These are phyloP conservation scores for Neurospora sp. DNA, from an alignment of 495 filamentous ascomycete species.

Conservation along the genomic window DNA sequence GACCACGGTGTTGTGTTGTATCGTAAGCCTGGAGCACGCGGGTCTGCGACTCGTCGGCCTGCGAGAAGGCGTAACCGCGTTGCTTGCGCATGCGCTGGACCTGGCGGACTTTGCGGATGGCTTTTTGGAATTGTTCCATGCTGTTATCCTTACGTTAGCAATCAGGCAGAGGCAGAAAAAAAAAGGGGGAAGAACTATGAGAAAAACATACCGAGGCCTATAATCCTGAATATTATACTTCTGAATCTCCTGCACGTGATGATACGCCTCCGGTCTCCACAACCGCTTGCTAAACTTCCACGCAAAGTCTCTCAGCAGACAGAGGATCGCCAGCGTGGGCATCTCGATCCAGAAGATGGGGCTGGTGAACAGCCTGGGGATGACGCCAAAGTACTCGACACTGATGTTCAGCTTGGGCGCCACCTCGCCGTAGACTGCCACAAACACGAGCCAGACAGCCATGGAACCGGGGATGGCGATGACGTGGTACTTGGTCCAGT, in stretches of 20 bases:
- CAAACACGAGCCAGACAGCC: slow-evolving; percentile 81
- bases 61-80: slow-evolving; percentile 94
- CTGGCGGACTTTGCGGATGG: slow-evolving; percentile 95
- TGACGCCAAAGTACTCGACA: slow-evolving; percentile 73
- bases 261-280: slow-evolving; percentile 92
- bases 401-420: slow-evolving; percentile 80
- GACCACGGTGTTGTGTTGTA: slow-evolving; percentile 81
- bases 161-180: neutral
- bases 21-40: slow-evolving; percentile 93
- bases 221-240: slow-evolving; percentile 99
- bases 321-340: slow-evolving; percentile 67
- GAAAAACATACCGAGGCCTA: slow-evolving; percentile 56
- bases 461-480: slow-evolving; percentile 93
- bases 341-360: slow-evolving; percentile 87
- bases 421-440: slow-evolving; percentile 82
- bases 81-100: slow-evolving; percentile 99
- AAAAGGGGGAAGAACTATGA: neutral
- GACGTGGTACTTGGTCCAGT: slow-evolving; percentile 98
- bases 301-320: slow-evolving; percentile 80
- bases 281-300: slow-evolving; percentile 85
- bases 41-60: slow-evolving; percentile 91
- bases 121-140: slow-evolving; percentile 99
- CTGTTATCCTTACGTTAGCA: slow-evolving; percentile 29
- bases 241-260: slow-evolving; percentile 99
- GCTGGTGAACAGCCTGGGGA: slow-evolving; percentile 67